Evolutionary conservation across 257 asterid genomes (phyloP).

Genomic region (Solanum sparsipilum): DNA sequence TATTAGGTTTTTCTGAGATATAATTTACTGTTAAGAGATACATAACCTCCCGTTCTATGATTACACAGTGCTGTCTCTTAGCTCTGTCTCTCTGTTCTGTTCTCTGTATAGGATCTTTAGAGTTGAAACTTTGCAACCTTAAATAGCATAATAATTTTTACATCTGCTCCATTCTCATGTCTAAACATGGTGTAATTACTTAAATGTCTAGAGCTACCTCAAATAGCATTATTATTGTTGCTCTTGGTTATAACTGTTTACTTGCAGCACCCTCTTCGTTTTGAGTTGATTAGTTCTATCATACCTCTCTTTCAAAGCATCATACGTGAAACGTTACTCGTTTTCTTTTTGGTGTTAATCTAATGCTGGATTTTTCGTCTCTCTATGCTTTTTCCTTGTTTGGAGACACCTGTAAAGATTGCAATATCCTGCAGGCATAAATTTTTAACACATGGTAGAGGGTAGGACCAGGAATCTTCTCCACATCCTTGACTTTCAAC

Average conservation of each 20-base stretch:
- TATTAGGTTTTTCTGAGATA: background rate
- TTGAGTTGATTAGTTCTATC: background rate
- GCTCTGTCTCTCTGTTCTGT: background rate
- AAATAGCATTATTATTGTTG: background rate
- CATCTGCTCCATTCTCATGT: background rate
- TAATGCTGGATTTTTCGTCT: background rate
- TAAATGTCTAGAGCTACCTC: background rate
- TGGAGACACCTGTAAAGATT: background rate
- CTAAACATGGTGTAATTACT: background rate
- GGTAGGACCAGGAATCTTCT: background rate
- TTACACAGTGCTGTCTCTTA: background rate
- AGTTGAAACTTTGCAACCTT: background rate
- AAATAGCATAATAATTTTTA: background rate
- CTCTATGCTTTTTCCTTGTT: background rate
- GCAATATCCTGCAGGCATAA: background rate
- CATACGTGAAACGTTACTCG: background rate
- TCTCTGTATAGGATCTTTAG: background rate
- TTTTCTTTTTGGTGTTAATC: background rate
- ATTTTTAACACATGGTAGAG: background rate
- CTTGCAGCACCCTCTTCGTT: background rate
- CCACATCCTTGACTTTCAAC: background rate
- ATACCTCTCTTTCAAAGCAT: background rate
- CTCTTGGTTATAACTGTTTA: background rate
- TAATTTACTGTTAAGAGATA: background rate
- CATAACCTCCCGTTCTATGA: background rate